Conservation (phyloP, 306 rosid genomes). For the Senna tora region DNA sequence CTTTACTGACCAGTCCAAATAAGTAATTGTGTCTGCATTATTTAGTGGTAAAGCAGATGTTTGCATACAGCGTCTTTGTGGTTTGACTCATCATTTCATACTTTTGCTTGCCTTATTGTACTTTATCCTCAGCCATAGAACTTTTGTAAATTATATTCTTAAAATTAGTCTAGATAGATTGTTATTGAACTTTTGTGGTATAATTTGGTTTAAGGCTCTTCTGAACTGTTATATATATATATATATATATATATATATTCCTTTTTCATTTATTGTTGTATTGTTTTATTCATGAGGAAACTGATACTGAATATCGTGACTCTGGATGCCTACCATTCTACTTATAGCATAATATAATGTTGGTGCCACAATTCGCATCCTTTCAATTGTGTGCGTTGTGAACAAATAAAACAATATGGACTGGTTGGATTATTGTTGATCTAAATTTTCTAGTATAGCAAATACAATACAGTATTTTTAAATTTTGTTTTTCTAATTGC, state of each 20-base stretch:
- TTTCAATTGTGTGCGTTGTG: background rate
- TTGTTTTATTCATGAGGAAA: conserved; percentile 16
- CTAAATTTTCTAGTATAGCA: background rate
- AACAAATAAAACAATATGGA: background rate
- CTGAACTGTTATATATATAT: background rate
- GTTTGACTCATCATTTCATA: background rate
- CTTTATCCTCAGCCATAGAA: background rate
- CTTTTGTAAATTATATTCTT: conserved; percentile 11
- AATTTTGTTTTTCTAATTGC: conserved; percentile 29
- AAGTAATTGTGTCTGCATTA: conserved; percentile 20
- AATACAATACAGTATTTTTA: background rate
- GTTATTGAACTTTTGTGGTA: conserved; percentile 14
- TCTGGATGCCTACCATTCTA: background rate
- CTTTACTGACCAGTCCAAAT: conserved; percentile 16
- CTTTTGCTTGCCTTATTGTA: background rate
- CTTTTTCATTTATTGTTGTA: background rate
- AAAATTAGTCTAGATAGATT: conserved; percentile 19
- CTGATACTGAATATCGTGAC: background rate
- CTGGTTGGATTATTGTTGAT: background rate
- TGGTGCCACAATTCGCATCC: background rate
- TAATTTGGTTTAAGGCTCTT: background rate
- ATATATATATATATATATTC: background rate
- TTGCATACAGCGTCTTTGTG: background rate
- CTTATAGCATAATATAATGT: background rate
- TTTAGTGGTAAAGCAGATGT: conserved; percentile 16